These are phyloP conservation scores for Paratrypanosoma confusum DNA, from an alignment of 208 protist genomes.

Conservation along the genomic window DNA sequence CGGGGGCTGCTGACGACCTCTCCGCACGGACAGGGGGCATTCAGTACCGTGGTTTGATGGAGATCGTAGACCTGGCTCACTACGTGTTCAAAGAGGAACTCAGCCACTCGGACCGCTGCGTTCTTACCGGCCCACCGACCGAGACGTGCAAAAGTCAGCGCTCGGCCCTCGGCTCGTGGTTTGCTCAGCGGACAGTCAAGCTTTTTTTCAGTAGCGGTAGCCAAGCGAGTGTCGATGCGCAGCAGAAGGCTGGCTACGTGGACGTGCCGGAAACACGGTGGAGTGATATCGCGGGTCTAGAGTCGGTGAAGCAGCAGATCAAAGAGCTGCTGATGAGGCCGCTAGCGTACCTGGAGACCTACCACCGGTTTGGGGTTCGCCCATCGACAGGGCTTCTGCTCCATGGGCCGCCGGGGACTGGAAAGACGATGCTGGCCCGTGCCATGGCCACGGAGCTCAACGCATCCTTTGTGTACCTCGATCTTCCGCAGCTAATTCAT, in stretches of 20 bases:
- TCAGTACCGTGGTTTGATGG: conserved; percentile 45
- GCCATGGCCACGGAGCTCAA: conserved; percentile 85
- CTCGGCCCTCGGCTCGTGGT: too few species aligned
- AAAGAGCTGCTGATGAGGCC: conserved; percentile 34
- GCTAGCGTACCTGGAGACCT: conserved; percentile 45
- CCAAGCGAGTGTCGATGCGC: conserved; percentile 33
- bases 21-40: conserved; percentile 55
- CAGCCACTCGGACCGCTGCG: too few species aligned
- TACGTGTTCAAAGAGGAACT: too few species aligned
- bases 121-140: too few species aligned
- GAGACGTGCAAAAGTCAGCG: too few species aligned
- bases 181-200: conserved; percentile 21
- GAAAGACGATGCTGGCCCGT: conserved; percentile 88
- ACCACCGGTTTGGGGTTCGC: conserved; percentile 33
- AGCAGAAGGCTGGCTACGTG: conserved; percentile 47
- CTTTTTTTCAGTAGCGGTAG: conserved; percentile 32
- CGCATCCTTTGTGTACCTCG: conserved; percentile 86
- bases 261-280: conserved; percentile 61
- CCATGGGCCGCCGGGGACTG: conserved; percentile 84
- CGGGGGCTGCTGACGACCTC: conserved; percentile 19
- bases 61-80: too few species aligned
- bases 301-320: conserved; percentile 33
- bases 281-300: conserved; percentile 71
- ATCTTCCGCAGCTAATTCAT: conserved; percentile 71
- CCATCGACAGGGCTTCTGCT: conserved; percentile 86